A percentile compares a stretch with the other conserved stretches of the same genome.
phyloP scores from a whole-genome alignment of 2,329 filamentous ascomycete species.

The Blastomyces parvus region DNA sequence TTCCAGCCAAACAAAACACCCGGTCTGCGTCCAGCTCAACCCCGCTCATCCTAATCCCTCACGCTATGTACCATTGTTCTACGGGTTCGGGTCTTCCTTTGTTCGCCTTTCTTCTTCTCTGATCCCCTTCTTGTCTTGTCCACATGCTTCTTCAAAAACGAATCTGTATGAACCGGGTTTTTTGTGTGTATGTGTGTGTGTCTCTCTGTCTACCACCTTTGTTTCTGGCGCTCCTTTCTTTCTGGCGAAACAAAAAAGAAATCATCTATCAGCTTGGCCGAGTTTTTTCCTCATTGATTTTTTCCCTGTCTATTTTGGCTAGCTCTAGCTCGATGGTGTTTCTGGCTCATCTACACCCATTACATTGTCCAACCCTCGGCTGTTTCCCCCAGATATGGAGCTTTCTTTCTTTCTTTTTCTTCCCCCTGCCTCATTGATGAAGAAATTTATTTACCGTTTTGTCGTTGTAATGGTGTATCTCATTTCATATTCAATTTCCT shows the following conservation, averaged over 20 bases:
- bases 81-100: conserved; percentile 1
- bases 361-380: conserved; percentile 11
- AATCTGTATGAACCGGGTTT: conserved; percentile 5
- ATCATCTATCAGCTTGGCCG: background rate
- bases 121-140: background rate
- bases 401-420: conserved; percentile 8
- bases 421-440: conserved; percentile 14
- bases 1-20: background rate
- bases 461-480: background rate
- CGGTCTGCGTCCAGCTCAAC: background rate
- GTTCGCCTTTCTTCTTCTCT: background rate
- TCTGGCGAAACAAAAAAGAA: conserved; percentile 5
- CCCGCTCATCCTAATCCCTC: background rate
- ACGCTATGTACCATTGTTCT: conserved; percentile 7
- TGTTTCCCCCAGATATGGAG: conserved; percentile 14
- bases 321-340: conserved; percentile 7
- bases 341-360: conserved; percentile 22
- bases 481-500: conserved; percentile 9
- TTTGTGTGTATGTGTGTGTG: too few relatives aligned
- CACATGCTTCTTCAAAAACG: conserved; percentile 1
- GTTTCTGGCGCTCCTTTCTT: background rate
- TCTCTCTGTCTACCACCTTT: background rate
- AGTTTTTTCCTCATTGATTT: background rate
- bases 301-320: conserved; percentile 12
- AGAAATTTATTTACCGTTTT: background rate